Percentiles rank a stretch among this genome's conserved stretches.
Evolutionary conservation across 305 asterid species (phyloP).

Genomic region (Stenogyne calaminthoides): DNA sequence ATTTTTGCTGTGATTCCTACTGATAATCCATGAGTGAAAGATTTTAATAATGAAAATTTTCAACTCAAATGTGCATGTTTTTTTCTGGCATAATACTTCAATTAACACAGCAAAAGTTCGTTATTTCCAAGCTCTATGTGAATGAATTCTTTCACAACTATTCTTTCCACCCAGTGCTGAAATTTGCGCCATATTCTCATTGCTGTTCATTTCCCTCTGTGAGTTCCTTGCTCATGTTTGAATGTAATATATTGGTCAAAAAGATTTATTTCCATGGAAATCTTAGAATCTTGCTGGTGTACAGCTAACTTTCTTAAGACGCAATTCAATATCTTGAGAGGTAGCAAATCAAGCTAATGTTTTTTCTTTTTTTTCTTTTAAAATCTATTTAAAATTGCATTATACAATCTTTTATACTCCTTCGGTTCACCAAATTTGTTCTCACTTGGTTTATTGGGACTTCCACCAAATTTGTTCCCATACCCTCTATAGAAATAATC

Average conservation of each 20-base stretch:
- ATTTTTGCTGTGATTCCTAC: neutral
- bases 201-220: neutral
- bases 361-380: neutral
- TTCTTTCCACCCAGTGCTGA: neutral
- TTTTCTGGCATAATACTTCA: neutral
- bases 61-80: neutral
- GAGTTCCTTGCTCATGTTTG: constrained; percentile 2
- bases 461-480: too few species aligned
- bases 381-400: neutral
- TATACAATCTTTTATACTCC: neutral
- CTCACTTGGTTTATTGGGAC: too few species aligned
- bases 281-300: neutral
- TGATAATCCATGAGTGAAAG: neutral
- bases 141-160: too few species aligned
- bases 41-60: neutral
- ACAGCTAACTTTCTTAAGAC: neutral
- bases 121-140: neutral
- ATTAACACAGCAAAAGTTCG: too few species aligned
- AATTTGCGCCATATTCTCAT: neutral
- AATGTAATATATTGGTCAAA: neutral
- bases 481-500: too few species aligned
- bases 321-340: neutral
- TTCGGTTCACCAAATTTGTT: too few species aligned
- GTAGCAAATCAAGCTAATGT: neutral
- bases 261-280: neutral